Evolutionary conservation across 2,329 filamentous ascomycete species (phyloP).

Genomic region (Verticillium tricorpus): DNA sequence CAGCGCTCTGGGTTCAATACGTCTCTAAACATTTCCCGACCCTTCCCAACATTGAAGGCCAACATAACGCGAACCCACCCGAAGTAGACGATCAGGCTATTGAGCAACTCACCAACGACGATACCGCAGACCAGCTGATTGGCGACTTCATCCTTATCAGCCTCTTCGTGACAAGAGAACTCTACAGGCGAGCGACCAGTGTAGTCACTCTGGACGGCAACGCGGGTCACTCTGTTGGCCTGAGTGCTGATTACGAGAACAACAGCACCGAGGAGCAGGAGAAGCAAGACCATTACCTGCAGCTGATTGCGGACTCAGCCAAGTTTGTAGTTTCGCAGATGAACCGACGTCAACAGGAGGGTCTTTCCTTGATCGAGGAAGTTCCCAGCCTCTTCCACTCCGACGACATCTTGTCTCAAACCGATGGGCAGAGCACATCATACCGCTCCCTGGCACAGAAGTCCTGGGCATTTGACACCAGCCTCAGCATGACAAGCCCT

Average conservation of each 20-base stretch:
- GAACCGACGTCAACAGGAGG: constrained; percentile 29
- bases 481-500: neutral
- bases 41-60: constrained; percentile 5
- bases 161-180: constrained; percentile 29
- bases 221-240: constrained; percentile 17
- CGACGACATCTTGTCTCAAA: neutral
- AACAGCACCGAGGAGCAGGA: constrained; percentile 14
- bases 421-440: neutral
- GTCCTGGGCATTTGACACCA: neutral
- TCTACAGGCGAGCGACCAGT: constrained; percentile 37
- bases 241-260: constrained; percentile 26
- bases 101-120: neutral
- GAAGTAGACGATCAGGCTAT: neutral
- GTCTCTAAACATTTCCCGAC: constrained; percentile 5
- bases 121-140: constrained; percentile 19
- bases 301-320: constrained; percentile 29
- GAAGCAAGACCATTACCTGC: constrained; percentile 27
- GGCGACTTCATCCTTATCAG: constrained; percentile 34
- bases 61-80: neutral
- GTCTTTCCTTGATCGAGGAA: constrained; percentile 25
- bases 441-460: neutral
- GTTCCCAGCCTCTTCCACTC: constrained; percentile 31
- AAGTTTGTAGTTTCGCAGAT: constrained; percentile 31
- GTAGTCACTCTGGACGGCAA: constrained; percentile 14
- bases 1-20: constrained; percentile 6